phyloP scores from a whole-genome alignment of 768 basidiomycete species.

The Tylopilus rubrobrunneus region DNA sequence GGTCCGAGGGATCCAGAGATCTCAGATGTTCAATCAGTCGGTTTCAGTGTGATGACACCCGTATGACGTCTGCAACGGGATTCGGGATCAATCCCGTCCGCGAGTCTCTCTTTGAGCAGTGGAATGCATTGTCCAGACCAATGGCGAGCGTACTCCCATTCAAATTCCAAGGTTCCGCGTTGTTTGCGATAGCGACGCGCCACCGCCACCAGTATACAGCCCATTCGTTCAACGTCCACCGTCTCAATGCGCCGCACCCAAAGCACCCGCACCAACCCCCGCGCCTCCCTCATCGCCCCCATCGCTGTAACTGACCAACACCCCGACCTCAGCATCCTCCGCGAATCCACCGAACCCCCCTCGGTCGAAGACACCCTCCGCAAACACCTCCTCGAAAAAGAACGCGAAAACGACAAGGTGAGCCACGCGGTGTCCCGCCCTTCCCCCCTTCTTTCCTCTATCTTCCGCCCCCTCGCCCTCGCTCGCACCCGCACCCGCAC shows the following conservation, averaged over 20 bases:
- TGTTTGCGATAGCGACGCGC: not conserved
- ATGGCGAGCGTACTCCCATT: too few species aligned
- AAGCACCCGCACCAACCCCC: conserved; percentile 51
- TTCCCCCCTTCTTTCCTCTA: too few species aligned
- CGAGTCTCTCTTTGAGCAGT: too few species aligned
- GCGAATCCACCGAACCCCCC: conserved; percentile 54
- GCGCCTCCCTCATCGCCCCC: conserved; percentile 43
- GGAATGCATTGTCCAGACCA: too few species aligned
- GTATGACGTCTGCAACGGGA: too few species aligned
- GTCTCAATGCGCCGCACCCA: conserved; percentile 55
- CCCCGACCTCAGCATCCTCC: conserved; percentile 59
- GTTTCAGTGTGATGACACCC: not conserved
- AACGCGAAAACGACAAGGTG: conserved; percentile 69
- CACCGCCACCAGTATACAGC: not conserved
- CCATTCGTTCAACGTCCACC: not conserved
- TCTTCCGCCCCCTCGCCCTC: not conserved
- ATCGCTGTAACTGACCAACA: conserved; percentile 10
- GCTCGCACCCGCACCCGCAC: not conserved
- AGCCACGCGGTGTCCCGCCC: not conserved
- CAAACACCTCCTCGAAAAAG: conserved; percentile 61
- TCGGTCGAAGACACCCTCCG: conserved; percentile 53
- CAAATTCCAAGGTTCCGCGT: too few species aligned
- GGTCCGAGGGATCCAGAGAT: not conserved
- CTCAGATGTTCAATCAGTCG: not conserved
- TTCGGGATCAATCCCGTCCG: too few species aligned